These are phyloP conservation scores for Quaeritorhiza haematococci DNA, from an alignment of 371 early-diverging fungal genomes.

Conservation along the genomic window DNA sequence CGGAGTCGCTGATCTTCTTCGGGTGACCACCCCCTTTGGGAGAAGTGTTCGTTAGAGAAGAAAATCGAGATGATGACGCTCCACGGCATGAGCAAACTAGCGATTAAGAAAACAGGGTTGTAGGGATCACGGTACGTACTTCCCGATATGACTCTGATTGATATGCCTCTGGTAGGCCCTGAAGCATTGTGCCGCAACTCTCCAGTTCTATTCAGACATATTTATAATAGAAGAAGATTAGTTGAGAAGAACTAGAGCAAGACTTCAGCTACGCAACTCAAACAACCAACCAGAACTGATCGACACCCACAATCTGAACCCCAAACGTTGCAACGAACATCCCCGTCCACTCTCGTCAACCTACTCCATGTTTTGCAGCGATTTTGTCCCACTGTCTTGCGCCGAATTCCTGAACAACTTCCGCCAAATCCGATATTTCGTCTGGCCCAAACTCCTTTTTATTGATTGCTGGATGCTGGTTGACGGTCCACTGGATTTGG, in stretches of 20 bases:
- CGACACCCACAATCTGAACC: too few relatives aligned
- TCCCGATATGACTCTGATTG: slow-evolving; percentile 37
- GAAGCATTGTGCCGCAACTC: slow-evolving; percentile 79
- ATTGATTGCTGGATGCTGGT: slow-evolving; percentile 15
- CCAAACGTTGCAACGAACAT: too few relatives aligned
- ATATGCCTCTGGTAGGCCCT: slow-evolving; percentile 56
- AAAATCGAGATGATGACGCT: too few relatives aligned
- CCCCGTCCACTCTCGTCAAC: too few relatives aligned
- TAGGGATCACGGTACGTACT: slow-evolving; percentile 10
- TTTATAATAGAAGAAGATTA: too few relatives aligned
- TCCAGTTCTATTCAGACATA: slow-evolving; percentile 54
- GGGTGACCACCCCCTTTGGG: slow-evolving; percentile 67
- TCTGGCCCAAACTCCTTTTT: slow-evolving; percentile 7
- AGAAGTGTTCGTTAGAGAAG: neutral
- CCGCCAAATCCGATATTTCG: slow-evolving; percentile 10
- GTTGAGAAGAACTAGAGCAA: too few relatives aligned
- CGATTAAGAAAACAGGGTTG: neutral
- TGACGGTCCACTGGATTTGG: slow-evolving; percentile 11
- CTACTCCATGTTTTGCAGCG: slow-evolving; percentile 42
- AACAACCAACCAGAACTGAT: slow-evolving; percentile 33
- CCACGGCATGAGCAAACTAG: too few relatives aligned
- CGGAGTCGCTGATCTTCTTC: slow-evolving; percentile 66
- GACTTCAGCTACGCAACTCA: too few relatives aligned
- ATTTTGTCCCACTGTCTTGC: slow-evolving; percentile 58
- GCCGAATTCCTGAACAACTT: slow-evolving; percentile 5